Percentiles rank a stretch among this genome's conserved stretches.
Conservation (phyloP, 2,329 filamentous ascomycete genomes). For the Colletotrichum costaricense region DNA sequence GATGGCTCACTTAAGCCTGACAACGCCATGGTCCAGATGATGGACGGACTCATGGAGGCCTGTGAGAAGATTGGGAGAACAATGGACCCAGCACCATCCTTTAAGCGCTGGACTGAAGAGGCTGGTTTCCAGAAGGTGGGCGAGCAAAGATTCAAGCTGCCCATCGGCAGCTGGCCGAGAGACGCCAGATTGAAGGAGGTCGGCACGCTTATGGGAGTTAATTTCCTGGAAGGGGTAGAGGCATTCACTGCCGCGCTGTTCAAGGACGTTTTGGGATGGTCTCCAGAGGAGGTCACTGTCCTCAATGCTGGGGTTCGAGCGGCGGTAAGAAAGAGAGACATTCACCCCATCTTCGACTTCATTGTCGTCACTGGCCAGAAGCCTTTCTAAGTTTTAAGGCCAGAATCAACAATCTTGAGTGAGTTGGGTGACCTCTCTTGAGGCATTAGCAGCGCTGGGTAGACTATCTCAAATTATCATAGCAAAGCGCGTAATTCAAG, state of each 20-base stretch:
- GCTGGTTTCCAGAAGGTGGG: constrained; percentile 46
- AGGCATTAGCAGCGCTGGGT: neutral
- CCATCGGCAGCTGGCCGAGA: constrained; percentile 51
- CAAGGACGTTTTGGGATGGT: constrained; percentile 44
- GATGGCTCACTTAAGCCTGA: constrained; percentile 2
- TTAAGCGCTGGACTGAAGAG: constrained; percentile 39
- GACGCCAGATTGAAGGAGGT: constrained; percentile 54
- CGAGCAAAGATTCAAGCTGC: constrained; percentile 43
- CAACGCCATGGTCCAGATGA: constrained; percentile 35
- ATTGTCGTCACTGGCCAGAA: constrained; percentile 45
- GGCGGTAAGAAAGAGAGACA: constrained; percentile 41
- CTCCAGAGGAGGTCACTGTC: constrained; percentile 38
- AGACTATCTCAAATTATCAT: neutral
- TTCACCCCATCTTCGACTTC: constrained; percentile 46
- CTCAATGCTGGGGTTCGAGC: constrained; percentile 41
- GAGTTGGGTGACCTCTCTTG: neutral
- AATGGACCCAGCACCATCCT: constrained; percentile 42
- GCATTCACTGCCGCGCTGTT: constrained; percentile 41
- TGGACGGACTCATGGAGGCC: constrained; percentile 39
- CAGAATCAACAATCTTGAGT: neutral
- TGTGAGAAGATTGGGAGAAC: constrained; percentile 44
- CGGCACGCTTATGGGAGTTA: constrained; percentile 40
- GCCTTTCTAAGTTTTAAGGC: constrained; percentile 13
- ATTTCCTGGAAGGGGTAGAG: constrained; percentile 38
- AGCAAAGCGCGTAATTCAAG: neutral